Conservation (phyloP, 1,284 basidiomycete species). For the Grifola frondosa region DNA sequence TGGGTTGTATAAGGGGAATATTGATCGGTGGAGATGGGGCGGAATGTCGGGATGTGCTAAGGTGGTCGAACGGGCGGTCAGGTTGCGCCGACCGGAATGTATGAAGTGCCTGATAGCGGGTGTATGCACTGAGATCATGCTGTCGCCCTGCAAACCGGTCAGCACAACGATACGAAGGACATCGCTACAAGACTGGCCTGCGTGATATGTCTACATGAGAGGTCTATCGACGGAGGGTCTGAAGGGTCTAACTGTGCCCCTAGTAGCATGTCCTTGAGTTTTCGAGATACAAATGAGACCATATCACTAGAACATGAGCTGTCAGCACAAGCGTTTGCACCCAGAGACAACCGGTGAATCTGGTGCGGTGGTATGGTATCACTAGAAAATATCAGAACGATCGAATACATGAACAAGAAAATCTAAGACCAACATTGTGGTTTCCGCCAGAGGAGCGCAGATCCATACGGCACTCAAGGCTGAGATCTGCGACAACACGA, state of each 20-base stretch:
- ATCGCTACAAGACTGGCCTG: slow-evolving; percentile 34
- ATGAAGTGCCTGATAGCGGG: slow-evolving; percentile 46
- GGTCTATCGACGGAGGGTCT: slow-evolving; percentile 54
- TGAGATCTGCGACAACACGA: slow-evolving; percentile 57
- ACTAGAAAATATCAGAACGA: slow-evolving; percentile 30
- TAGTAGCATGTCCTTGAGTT: slow-evolving; percentile 54
- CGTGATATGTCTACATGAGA: slow-evolving; percentile 50
- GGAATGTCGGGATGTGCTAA: slow-evolving; percentile 66
- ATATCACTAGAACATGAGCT: slow-evolving; percentile 42
- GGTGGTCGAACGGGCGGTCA: slow-evolving; percentile 37
- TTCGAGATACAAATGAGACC: slow-evolving; percentile 48
- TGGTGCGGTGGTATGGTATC: slow-evolving; percentile 50
- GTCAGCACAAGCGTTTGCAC: slow-evolving; percentile 40
- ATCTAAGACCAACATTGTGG: slow-evolving; percentile 41
- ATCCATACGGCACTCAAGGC: slow-evolving; percentile 67
- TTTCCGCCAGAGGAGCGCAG: slow-evolving; percentile 39
- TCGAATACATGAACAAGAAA: background rate
- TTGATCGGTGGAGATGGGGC: slow-evolving; percentile 42
- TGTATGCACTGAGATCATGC: slow-evolving; percentile 27
- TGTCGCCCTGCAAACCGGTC: slow-evolving; percentile 17
- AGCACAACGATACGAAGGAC: background rate
- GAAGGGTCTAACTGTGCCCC: slow-evolving; percentile 43
- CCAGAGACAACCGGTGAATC: slow-evolving; percentile 44
- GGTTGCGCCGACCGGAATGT: slow-evolving; percentile 47
- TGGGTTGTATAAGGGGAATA: slow-evolving; percentile 83